Evolutionary conservation across 352 stramenopile genomes (phyloP).

Genomic region (Pythium sukuiense): DNA sequence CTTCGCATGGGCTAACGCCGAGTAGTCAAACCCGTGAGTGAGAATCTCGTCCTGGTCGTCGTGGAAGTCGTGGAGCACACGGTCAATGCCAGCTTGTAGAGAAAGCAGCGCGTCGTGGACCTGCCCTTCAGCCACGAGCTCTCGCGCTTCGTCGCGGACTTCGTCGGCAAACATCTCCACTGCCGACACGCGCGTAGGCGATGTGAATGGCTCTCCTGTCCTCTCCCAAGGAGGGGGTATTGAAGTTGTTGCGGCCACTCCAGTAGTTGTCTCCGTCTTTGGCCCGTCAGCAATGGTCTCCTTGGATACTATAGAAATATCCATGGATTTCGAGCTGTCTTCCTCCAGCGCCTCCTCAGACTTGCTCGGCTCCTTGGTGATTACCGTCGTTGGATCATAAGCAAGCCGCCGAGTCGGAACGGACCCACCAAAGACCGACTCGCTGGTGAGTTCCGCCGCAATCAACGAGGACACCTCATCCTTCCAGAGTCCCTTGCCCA

Average conservation of each 20-base stretch:
- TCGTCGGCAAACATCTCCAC: conserved; percentile 23
- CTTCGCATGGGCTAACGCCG: conserved; percentile 34
- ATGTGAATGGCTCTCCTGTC: neutral
- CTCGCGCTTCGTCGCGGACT: conserved; percentile 21
- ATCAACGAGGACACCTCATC: conserved; percentile 52
- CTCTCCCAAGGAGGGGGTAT: too few species aligned
- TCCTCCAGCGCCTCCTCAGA: too few species aligned
- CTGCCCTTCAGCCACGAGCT: conserved; percentile 25
- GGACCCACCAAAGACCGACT: conserved; percentile 49
- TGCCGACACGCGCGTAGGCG: neutral
- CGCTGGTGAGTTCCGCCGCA: conserved; percentile 55
- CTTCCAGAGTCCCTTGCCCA: conserved; percentile 36
- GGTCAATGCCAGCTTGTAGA: conserved; percentile 48
- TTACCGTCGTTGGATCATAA: conserved; percentile 29
- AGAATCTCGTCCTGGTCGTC: conserved; percentile 35
- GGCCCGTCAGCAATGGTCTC: too few species aligned
- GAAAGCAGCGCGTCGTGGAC: conserved; percentile 41
- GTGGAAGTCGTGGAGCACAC: conserved; percentile 42
- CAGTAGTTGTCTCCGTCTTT: too few species aligned
- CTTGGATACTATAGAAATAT: too few species aligned
- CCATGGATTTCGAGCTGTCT: too few species aligned
- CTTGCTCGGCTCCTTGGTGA: too few species aligned
- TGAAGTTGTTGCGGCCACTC: too few species aligned
- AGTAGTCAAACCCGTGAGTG: conserved; percentile 47
- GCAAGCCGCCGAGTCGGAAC: conserved; percentile 36